Evolutionary conservation across 345 rosid genomes (phyloP), one percentile per base, ranked within the genome.

Genomic region (Euphorbia lathyris): DNA sequence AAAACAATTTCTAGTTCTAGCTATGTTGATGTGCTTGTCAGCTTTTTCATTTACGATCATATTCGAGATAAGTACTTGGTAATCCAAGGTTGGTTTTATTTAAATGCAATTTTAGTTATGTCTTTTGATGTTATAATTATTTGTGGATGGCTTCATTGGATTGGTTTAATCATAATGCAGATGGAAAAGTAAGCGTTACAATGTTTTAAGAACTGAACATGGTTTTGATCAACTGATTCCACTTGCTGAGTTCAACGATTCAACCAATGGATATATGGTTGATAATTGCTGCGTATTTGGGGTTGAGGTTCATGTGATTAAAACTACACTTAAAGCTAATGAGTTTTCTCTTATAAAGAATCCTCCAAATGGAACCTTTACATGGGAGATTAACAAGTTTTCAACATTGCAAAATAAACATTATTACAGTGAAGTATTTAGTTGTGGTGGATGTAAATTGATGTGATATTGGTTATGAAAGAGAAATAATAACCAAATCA

Each of bases 231-330:
- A 70, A 22, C 29, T 70, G 17, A 26, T 70, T 11, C 26, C 73
- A 14, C 45, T 59, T 3, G 5, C 3, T 0, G 23, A 1, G 6
- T 43, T 69, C 34, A 43, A 26, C 3, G 65, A 69, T 13, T 3
- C 57, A 19, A 25, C 29, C 10, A 69, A 69, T 29, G 72, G 72
- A 1, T 69, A 69, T 50, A 42, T 69, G 12, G 12, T 58, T 11
- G 65, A 59, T 19, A 56, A 69, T 69, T 69, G 57, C n/a, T 42
- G 72, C 9, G 57, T 26, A 11, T 58, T 69, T 29, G 72, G 72
- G 7, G 65, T 58, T 69, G 72, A 59, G 43, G 73, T 70, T 58
- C 58, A 59, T 59, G 58, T 70, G 7, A 20, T 59, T 14, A 34
- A 59, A 6, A 11, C 0, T 20, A 14, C 36, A 52, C 48, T 47